Conservation (phyloP, 2,329 filamentous ascomycete genomes). For the Sporothrix mexicana region DNA sequence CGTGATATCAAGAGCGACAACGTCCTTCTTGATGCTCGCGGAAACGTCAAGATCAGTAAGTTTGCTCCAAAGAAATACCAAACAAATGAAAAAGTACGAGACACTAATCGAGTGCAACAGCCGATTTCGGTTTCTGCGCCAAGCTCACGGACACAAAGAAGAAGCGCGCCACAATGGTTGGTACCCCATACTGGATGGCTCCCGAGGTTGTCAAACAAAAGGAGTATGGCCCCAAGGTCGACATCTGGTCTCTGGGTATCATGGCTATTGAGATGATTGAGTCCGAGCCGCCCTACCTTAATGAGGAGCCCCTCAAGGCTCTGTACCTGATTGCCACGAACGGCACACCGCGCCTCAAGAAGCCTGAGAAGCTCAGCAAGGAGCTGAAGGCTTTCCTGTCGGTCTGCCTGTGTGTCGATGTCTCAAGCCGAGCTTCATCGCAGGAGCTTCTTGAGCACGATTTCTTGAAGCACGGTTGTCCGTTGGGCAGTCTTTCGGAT, state of each 20-base stretch:
- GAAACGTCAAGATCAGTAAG: constrained; percentile 97
- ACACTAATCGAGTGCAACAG: constrained; percentile 51
- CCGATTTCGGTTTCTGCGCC: constrained; percentile 98
- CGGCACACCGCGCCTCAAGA: constrained; percentile 94
- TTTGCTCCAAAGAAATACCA: constrained; percentile 39
- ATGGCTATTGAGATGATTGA: constrained; percentile 99
- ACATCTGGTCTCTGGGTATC: constrained; percentile 98
- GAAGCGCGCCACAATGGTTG: constrained; percentile 98
- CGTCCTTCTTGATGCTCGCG: constrained; percentile 88
- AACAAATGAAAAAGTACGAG: background rate
- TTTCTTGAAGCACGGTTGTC: constrained; percentile 91
- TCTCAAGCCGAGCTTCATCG: constrained; percentile 90
- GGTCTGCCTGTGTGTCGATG: constrained; percentile 94
- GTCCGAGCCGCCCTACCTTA: constrained; percentile 95
- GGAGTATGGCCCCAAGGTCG: constrained; percentile 97
- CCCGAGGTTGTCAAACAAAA: constrained; percentile 99
- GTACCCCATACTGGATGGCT: constrained; percentile 99
- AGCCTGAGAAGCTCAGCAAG: constrained; percentile 96
- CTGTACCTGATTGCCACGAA: constrained; percentile 98
- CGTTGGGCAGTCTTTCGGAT: constrained; percentile 80
- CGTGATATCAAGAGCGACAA: constrained; percentile 99
- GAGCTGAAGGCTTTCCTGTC: constrained; percentile 97
- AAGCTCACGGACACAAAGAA: constrained; percentile 96
- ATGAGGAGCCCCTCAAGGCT: constrained; percentile 96
- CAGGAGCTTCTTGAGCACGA: constrained; percentile 89